phyloP scores from a whole-genome alignment of 352 stramenopile genomes.

The Globisporangium polare region DNA sequence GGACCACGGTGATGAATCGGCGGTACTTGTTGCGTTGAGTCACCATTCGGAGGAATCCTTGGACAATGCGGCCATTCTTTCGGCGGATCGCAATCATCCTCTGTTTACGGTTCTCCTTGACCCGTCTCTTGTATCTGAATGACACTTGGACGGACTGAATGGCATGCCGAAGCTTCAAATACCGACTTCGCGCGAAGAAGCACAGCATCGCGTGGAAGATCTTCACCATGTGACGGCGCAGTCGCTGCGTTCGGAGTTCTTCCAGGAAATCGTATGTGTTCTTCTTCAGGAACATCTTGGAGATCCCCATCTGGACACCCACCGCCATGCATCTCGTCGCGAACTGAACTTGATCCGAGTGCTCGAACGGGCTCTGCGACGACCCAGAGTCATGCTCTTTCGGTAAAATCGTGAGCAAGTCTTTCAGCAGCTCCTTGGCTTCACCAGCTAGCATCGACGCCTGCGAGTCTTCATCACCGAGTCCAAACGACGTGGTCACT shows the following conservation, averaged over 20 bases:
- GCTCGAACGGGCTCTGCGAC: slow-evolving; percentile 67
- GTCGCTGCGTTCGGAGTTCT: slow-evolving; percentile 66
- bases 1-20: slow-evolving; percentile 44
- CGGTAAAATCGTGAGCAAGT: slow-evolving; percentile 89
- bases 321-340: slow-evolving; percentile 49
- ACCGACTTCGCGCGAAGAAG: slow-evolving; percentile 48
- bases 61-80: slow-evolving; percentile 44
- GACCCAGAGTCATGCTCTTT: slow-evolving; percentile 77
- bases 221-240: slow-evolving; percentile 70
- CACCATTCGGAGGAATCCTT: slow-evolving; percentile 55
- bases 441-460: slow-evolving; percentile 44
- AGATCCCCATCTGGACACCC: slow-evolving; percentile 90
- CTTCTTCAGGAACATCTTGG: slow-evolving; percentile 95
- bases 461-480: slow-evolving; percentile 38
- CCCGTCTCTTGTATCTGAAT: slow-evolving; percentile 54
- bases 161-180: slow-evolving; percentile 50
- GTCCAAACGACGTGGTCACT: slow-evolving; percentile 33
- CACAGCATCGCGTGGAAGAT: slow-evolving; percentile 72
- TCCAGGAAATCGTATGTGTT: slow-evolving; percentile 90
- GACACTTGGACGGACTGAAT: slow-evolving; percentile 50
- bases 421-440: slow-evolving; percentile 71
- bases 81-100: slow-evolving; percentile 35
- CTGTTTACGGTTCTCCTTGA: slow-evolving; percentile 21
- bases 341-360: slow-evolving; percentile 68
- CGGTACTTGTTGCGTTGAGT: slow-evolving; percentile 51